Evolutionary conservation across 2,329 filamentous ascomycete genomes (phyloP), one percentile per base, ranked within the genome.

Genomic region (Cladophialophora immunda): DNA sequence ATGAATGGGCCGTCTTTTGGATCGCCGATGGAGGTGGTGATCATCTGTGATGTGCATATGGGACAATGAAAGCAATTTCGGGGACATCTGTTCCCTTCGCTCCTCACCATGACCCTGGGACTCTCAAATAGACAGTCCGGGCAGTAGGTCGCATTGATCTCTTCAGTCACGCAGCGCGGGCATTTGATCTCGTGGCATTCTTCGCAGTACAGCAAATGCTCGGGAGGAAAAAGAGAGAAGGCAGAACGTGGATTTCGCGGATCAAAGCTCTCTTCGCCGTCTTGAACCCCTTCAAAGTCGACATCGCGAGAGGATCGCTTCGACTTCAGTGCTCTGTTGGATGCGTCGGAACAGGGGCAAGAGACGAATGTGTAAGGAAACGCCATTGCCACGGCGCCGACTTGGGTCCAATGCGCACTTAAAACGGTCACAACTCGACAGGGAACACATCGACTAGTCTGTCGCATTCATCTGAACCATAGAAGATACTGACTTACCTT

Each of bases 141-240:
- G 75, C 95, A 99, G 80, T 92, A 99, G 85, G 93, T 97, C 62
- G 92, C 95, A 56, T 97, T 89, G 63, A 97, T 93, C 81, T 99
- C 95, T 77, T 99, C 95, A 56, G 90, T 87, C 62, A 96, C 92
- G 76, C 95, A 99, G 81, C 93, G 86, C 5, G 93, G 92, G 77
- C 95, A 99, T 72, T 95, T 91, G 69, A 98, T 97, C 79, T 97
- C 91, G 77, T 97, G 93, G 78, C 95, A 99, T 78, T 98, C 95
- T 77, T 97, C 94, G 82, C 95, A 99, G 82, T 97, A 99, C 47
- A 98, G 86, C 29, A 99, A 87, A 76, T 97, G 90, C 76, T 98
- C 94, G 53, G 97, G 89, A 0, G 95, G 94, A 76, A 94, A 97
- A 34, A 99, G 84, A 71, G 93, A 94, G 83, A 93, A 98, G 78